These are phyloP conservation scores for Astrothelium macrocarpum DNA, from an alignment of 495 filamentous ascomycete genomes.

Conservation along the genomic window DNA sequence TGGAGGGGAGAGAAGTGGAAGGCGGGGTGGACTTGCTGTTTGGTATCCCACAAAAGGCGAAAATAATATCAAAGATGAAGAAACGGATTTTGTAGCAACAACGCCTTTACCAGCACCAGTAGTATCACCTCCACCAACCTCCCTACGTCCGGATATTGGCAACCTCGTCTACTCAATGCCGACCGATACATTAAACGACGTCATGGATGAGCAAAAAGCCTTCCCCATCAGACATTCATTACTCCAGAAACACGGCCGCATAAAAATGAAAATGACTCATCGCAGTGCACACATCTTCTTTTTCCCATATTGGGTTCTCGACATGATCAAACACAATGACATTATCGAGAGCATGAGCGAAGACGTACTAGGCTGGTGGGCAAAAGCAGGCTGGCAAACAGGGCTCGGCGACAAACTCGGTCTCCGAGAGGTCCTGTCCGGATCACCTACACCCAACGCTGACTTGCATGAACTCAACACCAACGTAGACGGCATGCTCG, in stretches of 20 bases:
- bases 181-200: conserved; percentile 76
- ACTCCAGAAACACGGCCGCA: conserved; percentile 57
- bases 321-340: conserved; percentile 68
- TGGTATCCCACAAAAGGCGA: conserved; percentile 77
- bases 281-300: conserved; percentile 89
- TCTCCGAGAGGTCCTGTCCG: conserved; percentile 53
- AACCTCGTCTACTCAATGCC: conserved; percentile 66
- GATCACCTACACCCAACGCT: conserved; percentile 14
- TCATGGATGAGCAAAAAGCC: conserved; percentile 55
- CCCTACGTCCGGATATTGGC: conserved; percentile 53
- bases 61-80: conserved; percentile 65
- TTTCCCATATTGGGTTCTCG: conserved; percentile 81
- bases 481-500: conserved; percentile 3
- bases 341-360: conserved; percentile 78
- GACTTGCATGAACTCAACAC: conserved; percentile 28
- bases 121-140: conserved; percentile 48
- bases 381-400: conserved; percentile 82
- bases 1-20: conserved; percentile 45
- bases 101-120: conserved; percentile 49
- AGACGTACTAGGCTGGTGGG: conserved; percentile 91
- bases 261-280: conserved; percentile 67
- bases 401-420: conserved; percentile 69
- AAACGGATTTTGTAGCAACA: conserved; percentile 79
- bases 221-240: conserved; percentile 59
- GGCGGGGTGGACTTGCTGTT: conserved; percentile 71